These are phyloP conservation scores for Aspergillus eucalypticola DNA, from an alignment of 2,329 filamentous ascomycete genomes.

Conservation along the genomic window DNA sequence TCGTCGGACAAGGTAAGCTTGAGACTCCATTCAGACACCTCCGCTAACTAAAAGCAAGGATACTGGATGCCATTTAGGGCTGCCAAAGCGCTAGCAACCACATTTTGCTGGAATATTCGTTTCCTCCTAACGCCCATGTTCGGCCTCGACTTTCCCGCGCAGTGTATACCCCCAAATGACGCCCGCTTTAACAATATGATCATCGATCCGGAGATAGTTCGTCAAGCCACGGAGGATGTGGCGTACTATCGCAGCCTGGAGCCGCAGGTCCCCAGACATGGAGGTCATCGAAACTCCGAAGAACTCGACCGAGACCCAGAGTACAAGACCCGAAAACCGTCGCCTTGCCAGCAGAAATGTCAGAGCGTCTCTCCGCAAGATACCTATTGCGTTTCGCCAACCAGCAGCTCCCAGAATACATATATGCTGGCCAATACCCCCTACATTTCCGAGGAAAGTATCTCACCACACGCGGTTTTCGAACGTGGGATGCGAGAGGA, in stretches of 20 bases:
- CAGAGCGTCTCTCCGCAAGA: too few relatives aligned
- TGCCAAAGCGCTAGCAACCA: constrained; percentile 81
- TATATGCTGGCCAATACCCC: not conserved
- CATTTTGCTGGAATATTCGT: constrained; percentile 84
- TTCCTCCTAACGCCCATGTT: constrained; percentile 88
- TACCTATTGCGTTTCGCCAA: not conserved
- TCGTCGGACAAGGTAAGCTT: constrained; percentile 79
- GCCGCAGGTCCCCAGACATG: not conserved
- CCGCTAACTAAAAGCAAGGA: constrained; percentile 53
- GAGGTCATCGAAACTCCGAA: not conserved
- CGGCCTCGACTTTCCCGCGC: constrained; percentile 73
- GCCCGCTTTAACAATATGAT: constrained; percentile 66
- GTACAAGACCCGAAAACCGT: not conserved
- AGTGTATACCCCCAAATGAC: constrained; percentile 67
- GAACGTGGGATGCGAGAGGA: too few relatives aligned
- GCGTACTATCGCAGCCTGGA: constrained; percentile 37
- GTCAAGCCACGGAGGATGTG: constrained; percentile 49
- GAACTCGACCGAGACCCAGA: not conserved
- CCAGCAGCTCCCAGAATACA: not conserved
- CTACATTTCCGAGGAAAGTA: not conserved
- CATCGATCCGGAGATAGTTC: constrained; percentile 61
- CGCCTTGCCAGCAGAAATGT: not conserved
- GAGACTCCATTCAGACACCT: not conserved
- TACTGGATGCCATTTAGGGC: constrained; percentile 96
- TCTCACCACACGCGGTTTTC: not conserved